Base-by-base conservation (phyloP, 148 eudicot genomes). In the Spergularia marina region DNA sequence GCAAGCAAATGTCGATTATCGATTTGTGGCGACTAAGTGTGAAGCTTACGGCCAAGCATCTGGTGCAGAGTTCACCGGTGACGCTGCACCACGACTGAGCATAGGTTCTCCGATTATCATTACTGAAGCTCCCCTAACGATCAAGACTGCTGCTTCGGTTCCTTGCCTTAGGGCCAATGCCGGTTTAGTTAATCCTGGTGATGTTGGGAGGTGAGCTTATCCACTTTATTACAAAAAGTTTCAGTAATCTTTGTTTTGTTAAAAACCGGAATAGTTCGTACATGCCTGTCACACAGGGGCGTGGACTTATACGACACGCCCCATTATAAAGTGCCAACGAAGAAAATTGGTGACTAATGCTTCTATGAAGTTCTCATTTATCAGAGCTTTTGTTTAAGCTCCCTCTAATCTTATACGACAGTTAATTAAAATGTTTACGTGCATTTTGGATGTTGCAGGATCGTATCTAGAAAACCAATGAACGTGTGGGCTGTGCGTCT, bases 401-500 rank as follows among this genome's bases (percentile, higher is more conserved):
- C 17, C 12, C 18, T 34, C 12, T 65, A 5, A 53, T 65, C 4
- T 11, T 23, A 36, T 9, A 16, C 34, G 10, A 0, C n/a, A 21
- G 55, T 36, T 14, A 39, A 55, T 7, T 73, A 49, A 44, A 13
- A 10, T 0, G 11, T 61, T 14, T 17, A 1, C 30, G 5, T 40
- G 49, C 7, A 44, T 72, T 77, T 1, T 17, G 51, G 25, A n/a
- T 56, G 10, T 56, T 36, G 75, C 90, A 93, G 98, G 88, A 85
- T 93, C 52, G 82, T 93, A 34, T 88, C 98, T 10, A 87, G 95
- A 57, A 94, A 94, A 83, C 98, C 97, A 2, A 94, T 76, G 88
- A 97, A 94, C 72, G 88, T 91, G 55, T 94, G 98, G 98, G 98
- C 97, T 54, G 83, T 94, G 79, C 93, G 98, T 34, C 83, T 94